Base-by-base conservation (phyloP, 305 asterid species). In the Fraxinus platypoda region DNA sequence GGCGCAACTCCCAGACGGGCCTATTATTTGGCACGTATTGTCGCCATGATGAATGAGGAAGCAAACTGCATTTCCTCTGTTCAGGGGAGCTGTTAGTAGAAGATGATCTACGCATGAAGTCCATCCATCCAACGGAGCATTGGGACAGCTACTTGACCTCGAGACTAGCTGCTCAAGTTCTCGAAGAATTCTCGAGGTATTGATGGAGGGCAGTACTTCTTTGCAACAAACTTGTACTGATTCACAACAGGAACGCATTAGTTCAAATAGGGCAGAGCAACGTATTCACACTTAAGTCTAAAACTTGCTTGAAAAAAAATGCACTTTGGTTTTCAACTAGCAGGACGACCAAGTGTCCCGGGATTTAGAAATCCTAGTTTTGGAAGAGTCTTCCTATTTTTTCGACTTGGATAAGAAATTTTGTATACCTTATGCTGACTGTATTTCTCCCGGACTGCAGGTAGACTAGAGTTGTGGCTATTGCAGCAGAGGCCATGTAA, bases 391-490 rank as follows among this genome's bases (percentile, higher is more conserved):
- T 17, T 49, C 59, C 59, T 3, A 49, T 15, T n/a, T 49, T 49
- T 46, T 46, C 19, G n/a, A 13, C 59, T 49, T 49, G 1, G 8
- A 49, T 49, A 15, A 6, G 11, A 7, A n/a, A 57, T 6, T 57
- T 57, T 0, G 2, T 43, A 9, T 79, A 89, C 88, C 85, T 86
- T 82, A 66, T 89, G 88, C 74, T 88, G 90, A 80, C 88, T 82
- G 87, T 91, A 91, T 38, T 89, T 91, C 78, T 85, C 89, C 73
- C 89, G 84, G 81, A 88, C 75, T n/a, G 92, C 88, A 13, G 92
- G 89, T 81, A 89, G 74, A 52, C 87, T 85, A 43, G 90, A 86
- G 80, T 31, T 88, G 70, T 33, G 75, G 77, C 83, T 80, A n/a
- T 77, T 62, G 81, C 80, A 77, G 82, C 86, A 85, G 25, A 87